Conservation (phyloP, 2,329 filamentous ascomycete species). For the Remersonia thermophila region DNA sequence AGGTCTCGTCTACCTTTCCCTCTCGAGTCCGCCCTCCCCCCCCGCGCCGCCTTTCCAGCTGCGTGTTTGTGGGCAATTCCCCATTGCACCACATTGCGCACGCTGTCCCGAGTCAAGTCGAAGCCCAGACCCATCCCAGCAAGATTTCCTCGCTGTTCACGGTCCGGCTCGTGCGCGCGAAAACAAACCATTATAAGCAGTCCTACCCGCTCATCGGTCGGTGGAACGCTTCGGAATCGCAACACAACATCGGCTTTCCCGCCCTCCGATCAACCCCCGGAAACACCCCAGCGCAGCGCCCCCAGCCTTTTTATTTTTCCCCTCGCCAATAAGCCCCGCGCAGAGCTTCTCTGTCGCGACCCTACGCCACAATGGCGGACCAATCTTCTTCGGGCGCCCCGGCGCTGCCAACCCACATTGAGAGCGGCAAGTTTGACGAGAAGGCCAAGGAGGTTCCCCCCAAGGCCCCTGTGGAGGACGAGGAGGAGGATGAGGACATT, state of each 20-base stretch:
- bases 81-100: constrained; percentile 3
- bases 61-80: constrained; percentile 7
- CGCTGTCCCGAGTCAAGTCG: too few relatives aligned
- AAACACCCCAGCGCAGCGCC: too few relatives aligned
- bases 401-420: constrained; percentile 51
- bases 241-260: too few relatives aligned
- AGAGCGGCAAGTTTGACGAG: constrained; percentile 53
- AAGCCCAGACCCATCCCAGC: too few relatives aligned
- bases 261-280: too few relatives aligned
- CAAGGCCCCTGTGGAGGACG: constrained; percentile 39
- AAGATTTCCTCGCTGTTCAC: too few relatives aligned
- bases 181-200: too few relatives aligned
- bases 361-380: constrained; percentile 39
- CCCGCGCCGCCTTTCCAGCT: constrained; percentile 10
- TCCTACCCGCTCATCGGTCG: too few relatives aligned
- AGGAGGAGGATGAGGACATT: constrained; percentile 73
- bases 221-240: too few relatives aligned
- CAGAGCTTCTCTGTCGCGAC: constrained; percentile 19
- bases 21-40: constrained; percentile 15
- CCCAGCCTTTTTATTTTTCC: too few relatives aligned
- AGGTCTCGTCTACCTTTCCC: constrained; percentile 23
- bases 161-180: too few relatives aligned
- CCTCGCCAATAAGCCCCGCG: constrained; percentile 11
- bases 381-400: constrained; percentile 26
- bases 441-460: constrained; percentile 30